phyloP scores from a whole-genome alignment of 345 rosid genomes.

The Citrus reticulata region DNA sequence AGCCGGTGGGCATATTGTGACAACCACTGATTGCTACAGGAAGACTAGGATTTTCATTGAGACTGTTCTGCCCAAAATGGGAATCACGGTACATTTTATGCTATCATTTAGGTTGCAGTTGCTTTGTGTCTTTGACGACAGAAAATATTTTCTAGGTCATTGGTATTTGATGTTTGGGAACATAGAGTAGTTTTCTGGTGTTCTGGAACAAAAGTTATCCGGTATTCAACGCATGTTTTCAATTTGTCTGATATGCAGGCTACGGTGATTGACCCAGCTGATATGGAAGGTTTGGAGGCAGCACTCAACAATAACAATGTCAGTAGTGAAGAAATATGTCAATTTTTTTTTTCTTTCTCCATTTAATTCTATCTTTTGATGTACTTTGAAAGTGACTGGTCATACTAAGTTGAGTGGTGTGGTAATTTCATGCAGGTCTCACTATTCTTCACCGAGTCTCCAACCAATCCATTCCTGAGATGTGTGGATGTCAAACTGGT shows the following conservation, averaged over 20 bases:
- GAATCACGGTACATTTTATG: conserved; percentile 55
- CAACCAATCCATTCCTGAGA: conserved; percentile 93
- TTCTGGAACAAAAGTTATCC: neutral
- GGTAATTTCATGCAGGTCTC: conserved; percentile 61
- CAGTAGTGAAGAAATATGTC: conserved; percentile 22
- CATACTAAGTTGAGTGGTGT: conserved; percentile 11
- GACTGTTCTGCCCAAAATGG: conserved; percentile 86
- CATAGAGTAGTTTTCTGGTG: neutral
- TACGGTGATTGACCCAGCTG: conserved; percentile 96
- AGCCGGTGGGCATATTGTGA: conserved; percentile 91
- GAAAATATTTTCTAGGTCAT: neutral
- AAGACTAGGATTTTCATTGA: conserved; percentile 96
- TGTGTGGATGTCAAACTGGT: conserved; percentile 91
- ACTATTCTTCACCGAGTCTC: conserved; percentile 92
- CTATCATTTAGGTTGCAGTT: neutral
- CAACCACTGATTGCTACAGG: conserved; percentile 94
- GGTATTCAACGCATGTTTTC: neutral
- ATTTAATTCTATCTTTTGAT: neutral
- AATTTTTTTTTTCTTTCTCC: neutral
- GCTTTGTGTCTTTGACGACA: neutral
- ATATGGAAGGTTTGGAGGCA: conserved; percentile 67
- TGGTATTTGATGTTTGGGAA: neutral
- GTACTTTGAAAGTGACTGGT: neutral
- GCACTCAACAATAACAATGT: conserved; percentile 74
- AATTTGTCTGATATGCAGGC: conserved; percentile 51